phyloP scores from a whole-genome alignment of 495 filamentous ascomycete genomes.

The Hypoxylon trugodes region DNA sequence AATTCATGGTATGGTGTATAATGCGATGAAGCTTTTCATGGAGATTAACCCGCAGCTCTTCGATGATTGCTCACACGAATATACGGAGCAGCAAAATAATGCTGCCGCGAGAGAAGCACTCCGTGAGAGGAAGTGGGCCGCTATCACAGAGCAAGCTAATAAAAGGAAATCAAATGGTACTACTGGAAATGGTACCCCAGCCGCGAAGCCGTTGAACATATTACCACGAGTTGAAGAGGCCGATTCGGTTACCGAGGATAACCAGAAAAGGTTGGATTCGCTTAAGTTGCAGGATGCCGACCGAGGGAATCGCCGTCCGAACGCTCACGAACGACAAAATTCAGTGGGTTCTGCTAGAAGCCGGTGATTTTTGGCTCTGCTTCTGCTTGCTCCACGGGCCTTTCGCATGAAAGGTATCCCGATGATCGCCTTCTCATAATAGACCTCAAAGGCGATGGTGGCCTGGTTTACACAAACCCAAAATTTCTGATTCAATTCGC shows the following conservation, averaged over 20 bases:
- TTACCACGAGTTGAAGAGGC: conserved; percentile 68
- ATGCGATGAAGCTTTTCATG: conserved; percentile 99
- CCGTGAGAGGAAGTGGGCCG: conserved; percentile 86
- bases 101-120: conserved; percentile 78
- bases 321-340: conserved; percentile 58
- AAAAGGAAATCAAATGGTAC: conserved; percentile 53
- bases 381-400: conserved; percentile 10
- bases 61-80: conserved; percentile 97
- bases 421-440: conserved; percentile 28
- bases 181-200: conserved; percentile 40
- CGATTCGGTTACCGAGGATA: conserved; percentile 81
- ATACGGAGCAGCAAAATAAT: conserved; percentile 94
- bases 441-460: conserved; percentile 34
- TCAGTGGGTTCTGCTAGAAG: conserved; percentile 60
- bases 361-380: conserved; percentile 44
- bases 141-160: conserved; percentile 80
- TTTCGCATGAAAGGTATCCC: conserved; percentile 10
- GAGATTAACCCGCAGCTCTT: conserved; percentile 99
- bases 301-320: conserved; percentile 54
- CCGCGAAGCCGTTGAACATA: conserved; percentile 51
- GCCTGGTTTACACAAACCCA: conserved; percentile 41
- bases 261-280: conserved; percentile 82
- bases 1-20: conserved; percentile 99
- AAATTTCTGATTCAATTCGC: conserved; percentile 42
- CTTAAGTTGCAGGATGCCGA: conserved; percentile 80